Percentiles rank a stretch among this genome's conserved stretches.
Conservation (phyloP, 495 filamentous ascomycete genomes). For the Aspergillus avenaceus region DNA sequence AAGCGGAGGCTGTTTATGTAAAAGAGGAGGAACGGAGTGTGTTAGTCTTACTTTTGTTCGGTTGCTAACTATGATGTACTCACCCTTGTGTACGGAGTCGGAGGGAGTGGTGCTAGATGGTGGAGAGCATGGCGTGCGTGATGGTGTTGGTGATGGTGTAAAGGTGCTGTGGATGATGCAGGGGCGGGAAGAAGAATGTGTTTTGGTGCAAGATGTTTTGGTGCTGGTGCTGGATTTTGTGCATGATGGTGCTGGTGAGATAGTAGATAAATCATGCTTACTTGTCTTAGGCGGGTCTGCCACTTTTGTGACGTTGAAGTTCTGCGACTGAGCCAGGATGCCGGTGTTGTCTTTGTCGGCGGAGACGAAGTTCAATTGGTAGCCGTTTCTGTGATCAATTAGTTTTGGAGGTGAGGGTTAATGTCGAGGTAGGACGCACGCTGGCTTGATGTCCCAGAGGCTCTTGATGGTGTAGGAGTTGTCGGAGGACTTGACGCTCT, state of each 20-base stretch:
- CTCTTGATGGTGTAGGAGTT: conserved; percentile 17
- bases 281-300: conserved; percentile 11
- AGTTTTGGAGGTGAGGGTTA: not conserved
- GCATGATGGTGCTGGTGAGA: conserved; percentile 2
- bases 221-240: conserved; percentile 5
- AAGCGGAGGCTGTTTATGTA: conserved; percentile 6
- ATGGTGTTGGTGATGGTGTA: conserved; percentile 5
- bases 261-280: conserved; percentile 15
- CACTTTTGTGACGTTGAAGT: conserved; percentile 26
- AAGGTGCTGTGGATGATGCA: conserved; percentile 1
- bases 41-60: not conserved
- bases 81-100: not conserved
- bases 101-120: conserved; percentile 6
- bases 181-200: conserved; percentile 2
- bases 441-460: conserved; percentile 15
- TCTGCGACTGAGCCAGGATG: conserved; percentile 30
- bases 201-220: conserved; percentile 3
- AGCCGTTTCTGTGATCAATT: conserved; percentile 17
- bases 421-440: conserved; percentile 14
- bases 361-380: conserved; percentile 32
- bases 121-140: not conserved
- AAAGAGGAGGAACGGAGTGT: not conserved
- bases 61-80: not conserved
- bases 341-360: conserved; percentile 23
- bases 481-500: conserved; percentile 19